A percentile compares a stretch with the other conserved stretches of the same genome.
phyloP scores from a whole-genome alignment of 495 filamentous ascomycete genomes.

The Penicillium egyptiacum region DNA sequence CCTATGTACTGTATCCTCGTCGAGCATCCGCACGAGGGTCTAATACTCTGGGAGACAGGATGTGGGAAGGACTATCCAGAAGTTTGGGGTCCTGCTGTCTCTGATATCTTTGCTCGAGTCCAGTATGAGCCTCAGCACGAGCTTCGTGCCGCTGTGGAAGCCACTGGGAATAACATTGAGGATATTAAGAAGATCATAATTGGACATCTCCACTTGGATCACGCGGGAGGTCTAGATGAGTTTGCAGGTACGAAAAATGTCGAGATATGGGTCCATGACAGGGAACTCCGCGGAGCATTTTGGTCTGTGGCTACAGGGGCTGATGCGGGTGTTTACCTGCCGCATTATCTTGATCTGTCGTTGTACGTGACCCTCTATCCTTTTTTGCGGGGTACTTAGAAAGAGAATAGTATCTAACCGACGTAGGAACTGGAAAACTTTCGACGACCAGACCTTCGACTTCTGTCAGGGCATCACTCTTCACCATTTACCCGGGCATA shows the following conservation, averaged over 20 bases:
- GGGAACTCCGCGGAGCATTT: background rate
- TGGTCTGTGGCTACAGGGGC: background rate
- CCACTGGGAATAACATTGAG: background rate
- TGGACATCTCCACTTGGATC: background rate
- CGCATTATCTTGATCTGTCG: background rate
- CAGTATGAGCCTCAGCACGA: background rate
- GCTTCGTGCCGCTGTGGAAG: background rate
- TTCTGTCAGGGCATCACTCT: background rate
- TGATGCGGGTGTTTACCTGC: background rate
- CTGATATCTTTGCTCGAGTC: background rate
- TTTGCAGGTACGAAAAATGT: background rate
- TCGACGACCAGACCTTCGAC: background rate
- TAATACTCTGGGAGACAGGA: background rate
- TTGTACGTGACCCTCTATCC: background rate
- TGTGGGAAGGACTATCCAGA: background rate
- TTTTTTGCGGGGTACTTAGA: no score
- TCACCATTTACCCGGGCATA: background rate
- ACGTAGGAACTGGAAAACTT: background rate
- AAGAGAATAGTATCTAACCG: no score
- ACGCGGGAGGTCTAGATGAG: background rate
- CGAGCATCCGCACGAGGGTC: background rate
- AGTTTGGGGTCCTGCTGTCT: background rate
- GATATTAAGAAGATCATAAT: background rate
- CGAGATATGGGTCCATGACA: background rate
- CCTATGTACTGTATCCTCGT: background rate